Evolutionary conservation across 371 early-diverging fungal species (phyloP), one percentile per base, ranked within the genome.

Genomic region (Fennellomyces sp.): DNA sequence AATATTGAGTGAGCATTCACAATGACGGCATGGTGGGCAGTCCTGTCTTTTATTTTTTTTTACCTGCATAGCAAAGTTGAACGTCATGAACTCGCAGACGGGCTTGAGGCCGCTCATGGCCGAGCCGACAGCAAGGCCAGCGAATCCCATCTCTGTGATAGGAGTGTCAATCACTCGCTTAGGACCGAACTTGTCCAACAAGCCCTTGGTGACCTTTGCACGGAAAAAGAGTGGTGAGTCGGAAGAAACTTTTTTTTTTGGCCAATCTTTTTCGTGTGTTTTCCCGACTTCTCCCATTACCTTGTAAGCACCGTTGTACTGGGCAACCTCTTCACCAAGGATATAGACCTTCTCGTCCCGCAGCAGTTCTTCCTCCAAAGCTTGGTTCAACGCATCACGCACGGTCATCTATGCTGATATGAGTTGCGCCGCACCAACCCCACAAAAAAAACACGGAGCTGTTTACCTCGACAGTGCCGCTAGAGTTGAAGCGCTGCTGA

Each of bases 21-120:
- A n/a, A n/a, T n/a, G n/a, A n/a, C n/a, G n/a, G n/a, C n/a, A n/a
- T n/a, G n/a, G n/a, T n/a, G n/a, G 38, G 17, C 12, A 6, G 26
- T 17, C 64, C 31, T 35, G 28, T 29, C 27, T 52, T 45, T 41
- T 26, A 30, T 52, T 28, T 51, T 27, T 28, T 21, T 56, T 73
- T 81, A 93, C 94, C 89, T 99, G 99, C 94, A 99, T 94, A 45
- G 98, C 93, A 88, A 99, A 99, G 91, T 98, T 99, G 85, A 94
- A 98, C 51, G 99, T 99, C 99, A 99, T 99, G 85, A 98, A 99
- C 79, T 99, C 99, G 85, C 98, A 97, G 63, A 99, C 89, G 38
- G 99, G 99, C 85, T 91, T 94, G 41, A 99, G 85, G 29, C 99
- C 99, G 60, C 89, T 81, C 63, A 97, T 88, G 29, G 97, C 97